phyloP scores from a whole-genome alignment of 805 yeast genomes.

The Candida sithepensis region DNA sequence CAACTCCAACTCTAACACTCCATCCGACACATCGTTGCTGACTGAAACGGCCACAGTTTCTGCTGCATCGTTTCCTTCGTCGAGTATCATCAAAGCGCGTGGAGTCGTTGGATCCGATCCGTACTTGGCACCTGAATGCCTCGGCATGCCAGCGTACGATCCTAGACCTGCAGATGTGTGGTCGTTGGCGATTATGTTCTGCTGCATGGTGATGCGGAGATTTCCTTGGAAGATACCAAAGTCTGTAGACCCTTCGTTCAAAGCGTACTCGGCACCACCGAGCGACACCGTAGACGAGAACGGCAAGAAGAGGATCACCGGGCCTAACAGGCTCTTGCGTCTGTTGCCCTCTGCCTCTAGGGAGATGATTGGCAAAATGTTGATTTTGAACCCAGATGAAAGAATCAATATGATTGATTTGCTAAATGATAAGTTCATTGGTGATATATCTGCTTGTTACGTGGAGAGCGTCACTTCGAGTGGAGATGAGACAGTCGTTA shows the following conservation, averaged over 20 bases:
- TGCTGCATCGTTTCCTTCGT: slow-evolving; percentile 24
- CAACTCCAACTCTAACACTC: no score
- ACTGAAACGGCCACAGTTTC: not conserved
- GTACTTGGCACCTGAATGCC: slow-evolving; percentile 89
- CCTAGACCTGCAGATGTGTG: slow-evolving; percentile 88
- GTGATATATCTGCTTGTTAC: slow-evolving; percentile 53
- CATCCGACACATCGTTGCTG: not conserved
- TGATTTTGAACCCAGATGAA: slow-evolving; percentile 52
- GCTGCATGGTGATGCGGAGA: slow-evolving; percentile 81
- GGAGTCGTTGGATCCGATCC: slow-evolving; percentile 98
- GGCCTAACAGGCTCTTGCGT: slow-evolving; percentile 70
- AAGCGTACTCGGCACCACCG: slow-evolving; percentile 47
- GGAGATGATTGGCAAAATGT: slow-evolving; percentile 59
- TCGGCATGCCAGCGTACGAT: slow-evolving; percentile 57
- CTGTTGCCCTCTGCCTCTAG: slow-evolving; percentile 69
- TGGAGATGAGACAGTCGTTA: slow-evolving; percentile 12
- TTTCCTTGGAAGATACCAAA: slow-evolving; percentile 98
- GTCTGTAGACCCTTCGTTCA: slow-evolving; percentile 66
- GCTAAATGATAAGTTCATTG: slow-evolving; percentile 53
- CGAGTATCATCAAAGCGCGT: slow-evolving; percentile 52
- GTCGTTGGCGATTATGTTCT: slow-evolving; percentile 89
- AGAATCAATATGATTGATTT: slow-evolving; percentile 62
- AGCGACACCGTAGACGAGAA: slow-evolving; percentile 24
- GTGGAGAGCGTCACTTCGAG: slow-evolving; percentile 20
- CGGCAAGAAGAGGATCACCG: slow-evolving; percentile 33